These are phyloP conservation scores for Aspergillus sclerotiicarbonarius DNA, from an alignment of 495 filamentous ascomycete genomes.

Conservation along the genomic window DNA sequence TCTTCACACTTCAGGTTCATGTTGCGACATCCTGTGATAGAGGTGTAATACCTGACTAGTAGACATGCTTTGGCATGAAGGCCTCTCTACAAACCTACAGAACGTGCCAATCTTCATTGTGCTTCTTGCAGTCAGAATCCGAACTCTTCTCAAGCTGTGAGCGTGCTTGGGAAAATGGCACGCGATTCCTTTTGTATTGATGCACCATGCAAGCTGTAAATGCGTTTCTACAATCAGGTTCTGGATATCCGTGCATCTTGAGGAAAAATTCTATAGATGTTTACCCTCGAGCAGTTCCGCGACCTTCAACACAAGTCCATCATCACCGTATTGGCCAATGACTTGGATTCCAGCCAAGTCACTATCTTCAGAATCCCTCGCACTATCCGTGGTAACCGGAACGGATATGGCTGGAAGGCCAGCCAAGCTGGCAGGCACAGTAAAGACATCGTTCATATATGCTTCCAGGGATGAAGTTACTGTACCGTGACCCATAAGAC, in stretches of 20 bases:
- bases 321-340: conserved; percentile 88
- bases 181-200: neutral
- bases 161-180: too few species aligned
- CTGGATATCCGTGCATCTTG: neutral
- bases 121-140: too few species aligned
- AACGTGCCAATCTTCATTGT: too few species aligned
- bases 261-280: conserved; percentile 7
- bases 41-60: neutral
- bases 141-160: too few species aligned
- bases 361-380: conserved; percentile 24
- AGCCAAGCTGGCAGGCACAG: conserved; percentile 89
- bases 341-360: conserved; percentile 75
- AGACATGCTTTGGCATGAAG: neutral
- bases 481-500: conserved; percentile 39
- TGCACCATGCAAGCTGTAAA: conserved; percentile 7
- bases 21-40: neutral
- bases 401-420: conserved; percentile 87
- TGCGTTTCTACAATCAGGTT: neutral
- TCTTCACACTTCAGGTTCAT: neutral
- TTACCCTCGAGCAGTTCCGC: conserved; percentile 36
- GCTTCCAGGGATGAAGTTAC: conserved; percentile 45
- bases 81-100: neutral
- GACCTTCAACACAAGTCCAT: conserved; percentile 53
- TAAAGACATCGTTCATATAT: conserved; percentile 93
- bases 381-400: conserved; percentile 51